Conservation (phyloP, 306 rosid species). For the Sesbania bispinosa region DNA sequence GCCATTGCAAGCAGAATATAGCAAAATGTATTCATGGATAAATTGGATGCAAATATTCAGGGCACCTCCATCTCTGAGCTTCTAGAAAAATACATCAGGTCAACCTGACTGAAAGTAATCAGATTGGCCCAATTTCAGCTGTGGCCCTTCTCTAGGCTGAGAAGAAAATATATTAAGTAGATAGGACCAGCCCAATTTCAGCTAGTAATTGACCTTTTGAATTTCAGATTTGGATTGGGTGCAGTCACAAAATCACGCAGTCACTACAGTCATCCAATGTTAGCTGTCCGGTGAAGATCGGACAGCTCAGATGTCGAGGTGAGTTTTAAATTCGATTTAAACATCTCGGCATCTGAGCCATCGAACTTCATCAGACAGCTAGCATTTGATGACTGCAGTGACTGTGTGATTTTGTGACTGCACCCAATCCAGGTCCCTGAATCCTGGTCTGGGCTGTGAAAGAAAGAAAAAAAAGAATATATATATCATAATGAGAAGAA, state of each 20-base stretch:
- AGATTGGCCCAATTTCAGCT: not conserved
- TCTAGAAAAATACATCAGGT: not conserved
- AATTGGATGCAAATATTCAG: not conserved
- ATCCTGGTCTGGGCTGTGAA: slow-evolving; percentile 11
- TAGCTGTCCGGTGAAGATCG: too few relatives aligned
- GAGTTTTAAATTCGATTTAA: too few relatives aligned
- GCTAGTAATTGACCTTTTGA: slow-evolving; percentile 8
- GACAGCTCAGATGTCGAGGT: too few relatives aligned
- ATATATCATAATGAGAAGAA: slow-evolving; percentile 46
- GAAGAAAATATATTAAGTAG: not conserved
- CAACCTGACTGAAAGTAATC: not conserved
- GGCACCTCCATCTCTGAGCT: not conserved
- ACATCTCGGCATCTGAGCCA: too few relatives aligned
- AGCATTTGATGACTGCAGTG: too few relatives aligned
- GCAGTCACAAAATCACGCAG: too few relatives aligned
- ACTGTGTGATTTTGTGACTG: too few relatives aligned
- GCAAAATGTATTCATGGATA: not conserved
- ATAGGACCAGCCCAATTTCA: not conserved
- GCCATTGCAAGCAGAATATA: slow-evolving; percentile 17
- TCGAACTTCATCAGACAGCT: too few relatives aligned
- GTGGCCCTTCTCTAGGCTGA: not conserved
- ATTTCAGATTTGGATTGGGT: slow-evolving; percentile 46
- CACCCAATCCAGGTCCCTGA: too few relatives aligned
- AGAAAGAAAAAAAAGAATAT: too few relatives aligned
- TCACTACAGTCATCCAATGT: too few relatives aligned